These are phyloP conservation scores for Aethionema arabicum DNA, from an alignment of 345 rosid genomes.

Conservation along the genomic window DNA sequence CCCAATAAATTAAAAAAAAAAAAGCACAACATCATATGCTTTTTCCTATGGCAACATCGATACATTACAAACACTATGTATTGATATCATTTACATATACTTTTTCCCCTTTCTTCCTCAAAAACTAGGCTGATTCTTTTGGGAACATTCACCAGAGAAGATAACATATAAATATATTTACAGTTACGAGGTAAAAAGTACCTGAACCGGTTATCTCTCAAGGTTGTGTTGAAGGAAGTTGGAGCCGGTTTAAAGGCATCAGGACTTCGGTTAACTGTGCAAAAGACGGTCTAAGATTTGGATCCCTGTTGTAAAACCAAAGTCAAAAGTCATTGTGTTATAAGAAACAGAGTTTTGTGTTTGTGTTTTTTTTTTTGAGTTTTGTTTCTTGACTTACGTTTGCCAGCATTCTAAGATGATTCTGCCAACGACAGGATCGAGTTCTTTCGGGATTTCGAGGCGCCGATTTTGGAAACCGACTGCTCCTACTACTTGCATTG, in stretches of 20 bases:
- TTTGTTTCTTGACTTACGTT: slow-evolving; percentile 52
- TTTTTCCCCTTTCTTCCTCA: too few relatives aligned
- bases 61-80: too few relatives aligned
- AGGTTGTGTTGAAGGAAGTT: slow-evolving; percentile 43
- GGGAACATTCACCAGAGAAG: too few relatives aligned
- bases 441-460: slow-evolving; percentile 91
- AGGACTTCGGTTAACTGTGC: slow-evolving; percentile 69
- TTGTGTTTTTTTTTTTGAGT: background rate
- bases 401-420: slow-evolving; percentile 97
- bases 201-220: too few relatives aligned
- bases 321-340: background rate
- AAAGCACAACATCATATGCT: too few relatives aligned
- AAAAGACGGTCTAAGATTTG: slow-evolving; percentile 87
- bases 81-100: too few relatives aligned
- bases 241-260: slow-evolving; percentile 80
- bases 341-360: background rate
- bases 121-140: too few relatives aligned
- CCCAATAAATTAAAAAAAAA: too few relatives aligned
- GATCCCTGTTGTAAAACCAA: slow-evolving; percentile 58
- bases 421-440: slow-evolving; percentile 84
- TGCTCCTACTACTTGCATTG: slow-evolving; percentile 99
- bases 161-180: too few relatives aligned
- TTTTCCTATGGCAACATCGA: too few relatives aligned
- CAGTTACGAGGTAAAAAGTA: too few relatives aligned
- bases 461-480: slow-evolving; percentile 98